A percentile compares a stretch with the other conserved stretches of the same genome.
Evolutionary conservation across 2,329 filamentous ascomycete genomes (phyloP).

Genomic region (Tolypocladium album): DNA sequence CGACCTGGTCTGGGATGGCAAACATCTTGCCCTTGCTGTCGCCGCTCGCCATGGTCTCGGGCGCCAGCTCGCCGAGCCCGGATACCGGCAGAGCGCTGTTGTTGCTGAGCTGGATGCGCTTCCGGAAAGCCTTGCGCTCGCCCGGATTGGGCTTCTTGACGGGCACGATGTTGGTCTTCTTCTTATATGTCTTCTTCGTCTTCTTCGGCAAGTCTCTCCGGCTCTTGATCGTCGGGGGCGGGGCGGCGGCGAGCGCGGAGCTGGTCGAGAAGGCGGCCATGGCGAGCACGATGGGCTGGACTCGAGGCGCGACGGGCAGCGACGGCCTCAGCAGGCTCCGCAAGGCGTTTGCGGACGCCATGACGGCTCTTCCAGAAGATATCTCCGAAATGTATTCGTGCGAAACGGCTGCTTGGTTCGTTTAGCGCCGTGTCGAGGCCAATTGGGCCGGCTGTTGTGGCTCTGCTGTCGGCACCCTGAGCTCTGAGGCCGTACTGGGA

Average conservation of each 20-base stretch:
- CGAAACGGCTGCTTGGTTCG: not conserved
- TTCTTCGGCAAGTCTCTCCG: slow-evolving; percentile 24
- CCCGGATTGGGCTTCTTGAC: slow-evolving; percentile 55
- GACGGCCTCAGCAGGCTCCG: slow-evolving; percentile 30
- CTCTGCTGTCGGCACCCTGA: not conserved
- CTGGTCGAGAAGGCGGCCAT: slow-evolving; percentile 31
- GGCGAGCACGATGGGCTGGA: slow-evolving; percentile 18
- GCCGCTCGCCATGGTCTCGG: slow-evolving; percentile 40
- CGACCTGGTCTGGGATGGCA: slow-evolving; percentile 53
- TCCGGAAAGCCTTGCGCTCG: slow-evolving; percentile 78
- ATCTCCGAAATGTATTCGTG: not conserved
- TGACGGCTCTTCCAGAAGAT: slow-evolving; percentile 8
- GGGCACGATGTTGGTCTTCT: slow-evolving; percentile 29
- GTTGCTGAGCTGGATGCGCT: slow-evolving; percentile 86
- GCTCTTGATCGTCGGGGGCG: slow-evolving; percentile 20
- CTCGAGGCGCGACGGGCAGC: slow-evolving; percentile 19
- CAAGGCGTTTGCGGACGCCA: slow-evolving; percentile 29
- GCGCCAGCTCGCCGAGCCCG: slow-evolving; percentile 51
- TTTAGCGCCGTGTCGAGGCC: slow-evolving; percentile 14
- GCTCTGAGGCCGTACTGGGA: not conserved
- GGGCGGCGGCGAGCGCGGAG: slow-evolving; percentile 16
- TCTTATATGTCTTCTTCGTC: slow-evolving; percentile 41
- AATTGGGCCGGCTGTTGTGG: slow-evolving; percentile 16
- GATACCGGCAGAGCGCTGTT: slow-evolving; percentile 76
- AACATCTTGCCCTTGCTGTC: slow-evolving; percentile 56